These are phyloP conservation scores for Suillus fuscotomentosus DNA, from an alignment of 768 basidiomycete genomes.

Conservation along the genomic window DNA sequence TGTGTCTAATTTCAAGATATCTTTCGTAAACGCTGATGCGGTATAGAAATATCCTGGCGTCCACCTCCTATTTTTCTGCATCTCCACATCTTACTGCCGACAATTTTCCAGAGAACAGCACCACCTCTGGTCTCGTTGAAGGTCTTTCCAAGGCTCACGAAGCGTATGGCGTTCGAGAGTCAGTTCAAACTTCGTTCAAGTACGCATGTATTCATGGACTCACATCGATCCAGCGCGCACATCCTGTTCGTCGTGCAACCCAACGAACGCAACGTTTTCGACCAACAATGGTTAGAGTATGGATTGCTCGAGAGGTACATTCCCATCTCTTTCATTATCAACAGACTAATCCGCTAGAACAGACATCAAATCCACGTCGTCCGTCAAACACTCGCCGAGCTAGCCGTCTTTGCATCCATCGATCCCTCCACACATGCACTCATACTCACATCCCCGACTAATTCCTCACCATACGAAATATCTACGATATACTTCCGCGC, in stretches of 20 bases:
- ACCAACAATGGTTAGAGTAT: slow-evolving; percentile 88
- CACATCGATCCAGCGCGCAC: slow-evolving; percentile 35
- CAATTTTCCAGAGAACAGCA: slow-evolving; percentile 74
- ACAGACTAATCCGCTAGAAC: background rate
- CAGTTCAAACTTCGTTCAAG: slow-evolving; percentile 12
- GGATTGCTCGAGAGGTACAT: slow-evolving; percentile 75
- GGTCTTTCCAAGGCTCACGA: slow-evolving; percentile 82
- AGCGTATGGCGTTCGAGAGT: slow-evolving; percentile 63
- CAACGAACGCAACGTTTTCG: slow-evolving; percentile 91
- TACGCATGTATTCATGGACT: background rate
- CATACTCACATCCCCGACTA: slow-evolving; percentile 24
- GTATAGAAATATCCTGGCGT: slow-evolving; percentile 60
- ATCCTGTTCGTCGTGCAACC: slow-evolving; percentile 90
- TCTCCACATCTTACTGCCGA: slow-evolving; percentile 50
- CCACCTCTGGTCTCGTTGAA: slow-evolving; percentile 63
- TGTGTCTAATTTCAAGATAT: slow-evolving; percentile 27
- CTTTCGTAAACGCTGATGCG: background rate
- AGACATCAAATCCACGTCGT: slow-evolving; percentile 77
- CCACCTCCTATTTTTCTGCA: slow-evolving; percentile 65
- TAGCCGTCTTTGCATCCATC: slow-evolving; percentile 57
- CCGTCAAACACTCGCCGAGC: slow-evolving; percentile 73
- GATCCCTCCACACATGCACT: slow-evolving; percentile 46
- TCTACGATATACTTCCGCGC: slow-evolving; percentile 90
- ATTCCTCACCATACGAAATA: slow-evolving; percentile 51
- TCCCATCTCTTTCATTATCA: background rate